These are phyloP conservation scores for Cenchrus americanus DNA, from an alignment of 176 grass and related monocot species.

Conservation along the genomic window DNA sequence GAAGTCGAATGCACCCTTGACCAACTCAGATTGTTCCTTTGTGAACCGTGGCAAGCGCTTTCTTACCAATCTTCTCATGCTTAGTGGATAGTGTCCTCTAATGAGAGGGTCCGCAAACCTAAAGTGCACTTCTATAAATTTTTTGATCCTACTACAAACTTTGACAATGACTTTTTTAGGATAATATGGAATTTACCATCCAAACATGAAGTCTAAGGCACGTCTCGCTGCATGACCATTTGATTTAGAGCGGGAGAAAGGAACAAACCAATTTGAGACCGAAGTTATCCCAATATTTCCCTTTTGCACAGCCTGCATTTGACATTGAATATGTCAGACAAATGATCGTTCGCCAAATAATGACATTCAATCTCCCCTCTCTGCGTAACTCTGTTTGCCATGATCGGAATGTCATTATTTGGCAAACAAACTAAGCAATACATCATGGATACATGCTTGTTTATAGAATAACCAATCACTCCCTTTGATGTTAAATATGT, in stretches of 20 bases:
- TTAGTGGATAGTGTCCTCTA: constrained; percentile 48
- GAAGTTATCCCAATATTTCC: constrained; percentile 61
- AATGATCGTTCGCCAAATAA: too few species aligned
- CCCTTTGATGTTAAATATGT: too few species aligned
- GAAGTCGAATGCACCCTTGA: constrained; percentile 60
- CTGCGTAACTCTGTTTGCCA: too few species aligned
- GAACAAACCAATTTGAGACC: constrained; percentile 51
- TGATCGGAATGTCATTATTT: too few species aligned
- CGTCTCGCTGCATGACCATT: constrained; percentile 18
- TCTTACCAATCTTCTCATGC: constrained; percentile 46
- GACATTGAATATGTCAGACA: too few species aligned
- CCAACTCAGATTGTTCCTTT: constrained; percentile 34
- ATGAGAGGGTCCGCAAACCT: constrained; percentile 59
- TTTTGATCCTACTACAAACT: neutral
- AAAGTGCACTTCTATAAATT: neutral
- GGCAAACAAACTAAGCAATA: too few species aligned
- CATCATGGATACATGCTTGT: too few species aligned
- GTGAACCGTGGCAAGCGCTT: constrained; percentile 51
- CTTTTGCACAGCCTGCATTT: constrained; percentile 41
- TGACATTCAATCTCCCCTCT: too few species aligned
- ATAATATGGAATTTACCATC: constrained; percentile 48
- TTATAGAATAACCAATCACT: too few species aligned
- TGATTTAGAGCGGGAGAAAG: constrained; percentile 46
- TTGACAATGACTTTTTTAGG: neutral
- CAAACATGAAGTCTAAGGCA: constrained; percentile 57